These are phyloP conservation scores for Apocynum venetum DNA, from an alignment of 257 asterid species.

Conservation along the genomic window DNA sequence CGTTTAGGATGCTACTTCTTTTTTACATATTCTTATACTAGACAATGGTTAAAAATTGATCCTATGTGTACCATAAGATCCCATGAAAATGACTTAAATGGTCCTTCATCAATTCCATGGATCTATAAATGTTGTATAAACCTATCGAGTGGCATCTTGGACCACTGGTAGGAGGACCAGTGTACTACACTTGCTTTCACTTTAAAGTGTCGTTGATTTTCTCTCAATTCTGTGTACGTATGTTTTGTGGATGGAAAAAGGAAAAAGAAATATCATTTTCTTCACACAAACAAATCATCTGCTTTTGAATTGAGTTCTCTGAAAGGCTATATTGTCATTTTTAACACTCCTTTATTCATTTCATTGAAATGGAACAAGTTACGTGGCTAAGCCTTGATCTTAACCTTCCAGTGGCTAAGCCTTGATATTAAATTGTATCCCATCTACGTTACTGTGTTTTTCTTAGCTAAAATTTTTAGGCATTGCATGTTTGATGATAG, in stretches of 20 bases:
- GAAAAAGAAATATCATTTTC: background rate
- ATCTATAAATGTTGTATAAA: conserved; percentile 5
- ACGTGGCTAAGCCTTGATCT: conserved; percentile 9
- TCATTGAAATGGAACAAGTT: background rate
- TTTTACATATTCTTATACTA: background rate
- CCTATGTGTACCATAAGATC: conserved; percentile 3
- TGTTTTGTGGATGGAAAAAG: background rate
- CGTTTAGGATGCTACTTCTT: background rate
- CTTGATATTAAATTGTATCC: too few relatives aligned
- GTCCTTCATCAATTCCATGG: conserved; percentile 15
- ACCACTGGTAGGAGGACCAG: conserved; percentile 25
- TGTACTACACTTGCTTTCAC: conserved; percentile 2
- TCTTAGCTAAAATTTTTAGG: too few relatives aligned
- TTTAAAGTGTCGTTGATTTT: conserved; percentile 4
- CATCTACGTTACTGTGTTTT: too few relatives aligned
- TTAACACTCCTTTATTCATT: background rate
- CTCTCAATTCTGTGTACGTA: background rate
- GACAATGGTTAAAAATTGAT: conserved; percentile 3
- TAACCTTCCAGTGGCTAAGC: background rate
- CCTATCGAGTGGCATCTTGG: conserved; percentile 25
- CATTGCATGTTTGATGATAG: too few relatives aligned
- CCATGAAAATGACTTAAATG: conserved; percentile 14
- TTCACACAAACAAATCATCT: background rate
- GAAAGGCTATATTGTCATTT: background rate
- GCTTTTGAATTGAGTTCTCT: background rate